Evolutionary conservation across 768 basidiomycete genomes (phyloP).

Genomic region (Pleurotus sapidus): DNA sequence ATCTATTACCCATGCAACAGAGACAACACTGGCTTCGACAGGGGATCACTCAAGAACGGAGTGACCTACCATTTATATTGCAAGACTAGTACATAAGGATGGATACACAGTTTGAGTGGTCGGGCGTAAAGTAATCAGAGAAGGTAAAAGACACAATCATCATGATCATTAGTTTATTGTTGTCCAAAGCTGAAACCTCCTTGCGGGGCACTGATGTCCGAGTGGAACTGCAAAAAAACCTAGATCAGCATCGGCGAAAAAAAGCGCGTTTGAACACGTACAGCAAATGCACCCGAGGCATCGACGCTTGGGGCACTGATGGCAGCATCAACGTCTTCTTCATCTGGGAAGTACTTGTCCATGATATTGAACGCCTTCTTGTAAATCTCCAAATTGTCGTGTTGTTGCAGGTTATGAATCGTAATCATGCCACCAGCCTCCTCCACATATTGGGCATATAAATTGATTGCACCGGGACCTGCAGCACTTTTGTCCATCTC

Average conservation of each 20-base stretch:
- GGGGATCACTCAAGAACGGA: not conserved
- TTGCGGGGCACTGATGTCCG: slow-evolving; percentile 83
- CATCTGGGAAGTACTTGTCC: slow-evolving; percentile 98
- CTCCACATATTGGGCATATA: slow-evolving; percentile 93
- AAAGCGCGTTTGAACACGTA: slow-evolving; percentile 31
- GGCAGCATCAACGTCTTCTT: slow-evolving; percentile 88
- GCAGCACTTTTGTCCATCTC: slow-evolving; percentile 87
- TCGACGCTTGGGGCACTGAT: slow-evolving; percentile 77
- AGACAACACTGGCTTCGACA: too few species aligned
- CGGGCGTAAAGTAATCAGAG: slow-evolving; percentile 9
- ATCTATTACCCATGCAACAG: too few species aligned
- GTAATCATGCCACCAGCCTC: slow-evolving; percentile 99
- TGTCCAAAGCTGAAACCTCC: slow-evolving; percentile 96
- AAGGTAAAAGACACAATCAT: slow-evolving; percentile 8
- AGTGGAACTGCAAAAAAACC: slow-evolving; percentile 64
- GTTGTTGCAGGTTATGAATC: slow-evolving; percentile 98
- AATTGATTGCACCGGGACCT: slow-evolving; percentile 83
- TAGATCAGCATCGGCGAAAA: slow-evolving; percentile 2
- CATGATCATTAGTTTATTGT: slow-evolving; percentile 30
- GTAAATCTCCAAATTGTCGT: slow-evolving; percentile 99
- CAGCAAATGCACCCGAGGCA: slow-evolving; percentile 70
- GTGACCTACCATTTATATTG: not conserved
- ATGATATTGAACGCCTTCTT: slow-evolving; percentile 99
- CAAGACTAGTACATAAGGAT: slow-evolving; percentile 5
- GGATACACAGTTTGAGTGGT: slow-evolving; percentile 2